Percentiles rank a stretch among this genome's conserved stretches.
Evolutionary conservation across 495 filamentous ascomycete species (phyloP).

Genomic region (Podospora australis): DNA sequence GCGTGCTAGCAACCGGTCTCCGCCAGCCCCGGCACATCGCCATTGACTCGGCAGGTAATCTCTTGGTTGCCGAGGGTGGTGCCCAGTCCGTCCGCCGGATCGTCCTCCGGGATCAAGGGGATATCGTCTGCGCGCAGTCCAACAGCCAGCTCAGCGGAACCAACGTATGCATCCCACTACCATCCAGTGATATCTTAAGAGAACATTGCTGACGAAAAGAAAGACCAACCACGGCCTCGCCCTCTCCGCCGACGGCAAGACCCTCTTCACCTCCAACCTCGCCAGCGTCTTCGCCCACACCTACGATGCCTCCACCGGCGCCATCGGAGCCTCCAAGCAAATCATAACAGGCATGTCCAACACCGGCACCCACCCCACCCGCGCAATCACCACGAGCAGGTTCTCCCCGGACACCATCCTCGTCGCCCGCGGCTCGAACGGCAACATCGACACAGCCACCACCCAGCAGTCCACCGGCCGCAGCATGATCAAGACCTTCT

Average conservation of each 20-base stretch:
- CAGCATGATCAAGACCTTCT: conserved; percentile 56
- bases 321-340: conserved; percentile 35
- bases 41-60: conserved; percentile 50
- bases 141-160: conserved; percentile 32
- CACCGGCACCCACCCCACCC: conserved; percentile 45
- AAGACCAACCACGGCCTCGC: conserved; percentile 60
- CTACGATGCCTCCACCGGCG: conserved; percentile 45
- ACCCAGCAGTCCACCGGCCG: conserved; percentile 39
- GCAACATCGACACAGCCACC: conserved; percentile 51
- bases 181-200: not conserved
- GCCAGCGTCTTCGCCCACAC: conserved; percentile 49
- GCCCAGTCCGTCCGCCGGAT: conserved; percentile 41
- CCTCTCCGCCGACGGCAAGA: conserved; percentile 52
- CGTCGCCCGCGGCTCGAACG: conserved; percentile 50
- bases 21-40: conserved; percentile 45
- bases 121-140: conserved; percentile 39
- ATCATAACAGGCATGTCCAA: conserved; percentile 49
- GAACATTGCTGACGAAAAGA: not conserved
- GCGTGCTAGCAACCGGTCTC: conserved; percentile 47
- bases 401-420: conserved; percentile 43
- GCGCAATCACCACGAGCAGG: conserved; percentile 49
- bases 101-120: conserved; percentile 41
- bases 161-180: conserved; percentile 29
- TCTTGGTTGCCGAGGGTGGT: conserved; percentile 50
- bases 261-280: conserved; percentile 53